Percentiles rank a stretch among this genome's conserved stretches.
Conservation (phyloP, 441 rosid species). For the Manihot esculenta region DNA sequence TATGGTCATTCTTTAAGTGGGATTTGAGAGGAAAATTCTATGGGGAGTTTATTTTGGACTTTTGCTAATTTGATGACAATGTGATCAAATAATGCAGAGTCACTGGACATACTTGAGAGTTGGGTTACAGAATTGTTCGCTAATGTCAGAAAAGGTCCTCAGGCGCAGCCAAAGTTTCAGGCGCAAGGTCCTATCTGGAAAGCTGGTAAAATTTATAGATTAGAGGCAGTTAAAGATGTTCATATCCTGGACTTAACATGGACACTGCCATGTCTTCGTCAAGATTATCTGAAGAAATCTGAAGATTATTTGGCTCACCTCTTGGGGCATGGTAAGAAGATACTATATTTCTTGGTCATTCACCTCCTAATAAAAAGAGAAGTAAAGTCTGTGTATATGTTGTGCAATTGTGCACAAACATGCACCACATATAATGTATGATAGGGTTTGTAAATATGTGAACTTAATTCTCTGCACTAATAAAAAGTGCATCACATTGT, state of each 20-base stretch:
- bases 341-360: background rate
- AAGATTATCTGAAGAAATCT: constrained; percentile 83
- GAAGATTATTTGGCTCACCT: constrained; percentile 97
- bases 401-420: no score
- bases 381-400: background rate
- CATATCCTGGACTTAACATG: constrained; percentile 82
- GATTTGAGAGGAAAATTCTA: constrained; percentile 11
- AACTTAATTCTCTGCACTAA: background rate
- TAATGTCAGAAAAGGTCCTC: constrained; percentile 66
- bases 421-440: background rate
- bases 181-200: constrained; percentile 77
- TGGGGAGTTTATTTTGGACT: background rate
- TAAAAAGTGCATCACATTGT: background rate
- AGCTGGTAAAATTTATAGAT: constrained; percentile 72
- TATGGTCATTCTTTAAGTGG: background rate
- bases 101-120: constrained; percentile 80
- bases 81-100: constrained; percentile 53
- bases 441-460: background rate
- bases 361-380: background rate
- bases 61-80: constrained; percentile 4
- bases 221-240: constrained; percentile 91
- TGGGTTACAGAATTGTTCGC: constrained; percentile 86
- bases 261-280: constrained; percentile 88
- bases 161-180: constrained; percentile 50
- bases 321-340: constrained; percentile 79